These are phyloP conservation scores for Inonotus hispidus DNA, from an alignment of 1,284 basidiomycete genomes.

Conservation along the genomic window DNA sequence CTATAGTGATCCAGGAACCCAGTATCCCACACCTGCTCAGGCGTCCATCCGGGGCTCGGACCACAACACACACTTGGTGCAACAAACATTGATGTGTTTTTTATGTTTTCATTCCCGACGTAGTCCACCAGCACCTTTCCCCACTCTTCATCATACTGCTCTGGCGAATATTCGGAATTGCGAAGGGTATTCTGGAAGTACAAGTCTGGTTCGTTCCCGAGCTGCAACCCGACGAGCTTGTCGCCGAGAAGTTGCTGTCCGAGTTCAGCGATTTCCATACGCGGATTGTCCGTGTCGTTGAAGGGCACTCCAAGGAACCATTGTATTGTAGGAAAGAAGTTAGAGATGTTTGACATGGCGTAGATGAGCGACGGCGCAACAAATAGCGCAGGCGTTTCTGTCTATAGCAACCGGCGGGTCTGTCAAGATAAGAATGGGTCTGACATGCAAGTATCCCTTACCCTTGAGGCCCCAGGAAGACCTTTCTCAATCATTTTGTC, in stretches of 20 bases:
- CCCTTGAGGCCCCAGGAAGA: not conserved
- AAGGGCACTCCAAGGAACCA: slow-evolving; percentile 19
- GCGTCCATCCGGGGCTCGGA: slow-evolving; percentile 18
- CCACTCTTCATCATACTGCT: slow-evolving; percentile 33
- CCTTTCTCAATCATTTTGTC: slow-evolving; percentile 11
- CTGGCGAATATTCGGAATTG: slow-evolving; percentile 25
- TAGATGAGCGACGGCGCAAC: slow-evolving; percentile 15
- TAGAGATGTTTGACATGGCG: slow-evolving; percentile 15
- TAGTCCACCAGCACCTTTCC: slow-evolving; percentile 25
- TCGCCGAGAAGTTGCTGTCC: slow-evolving; percentile 29
- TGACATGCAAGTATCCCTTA: not conserved
- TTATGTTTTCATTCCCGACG: slow-evolving; percentile 23
- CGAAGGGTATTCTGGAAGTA: slow-evolving; percentile 20
- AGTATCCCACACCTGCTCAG: slow-evolving; percentile 20
- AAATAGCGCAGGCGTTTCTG: slow-evolving; percentile 12
- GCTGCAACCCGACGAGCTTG: slow-evolving; percentile 32
- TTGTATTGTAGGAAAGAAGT: slow-evolving; percentile 3
- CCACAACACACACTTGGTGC: slow-evolving; percentile 43
- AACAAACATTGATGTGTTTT: slow-evolving; percentile 21
- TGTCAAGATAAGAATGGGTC: too few relatives aligned
- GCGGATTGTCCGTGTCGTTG: slow-evolving; percentile 13
- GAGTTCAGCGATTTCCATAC: slow-evolving; percentile 11
- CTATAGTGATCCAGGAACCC: slow-evolving; percentile 19
- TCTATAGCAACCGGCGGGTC: slow-evolving; percentile 2
- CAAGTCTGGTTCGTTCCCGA: slow-evolving; percentile 42